These are phyloP conservation scores for Peronospora belbahrii DNA, from an alignment of 352 stramenopile genomes.

Conservation along the genomic window DNA sequence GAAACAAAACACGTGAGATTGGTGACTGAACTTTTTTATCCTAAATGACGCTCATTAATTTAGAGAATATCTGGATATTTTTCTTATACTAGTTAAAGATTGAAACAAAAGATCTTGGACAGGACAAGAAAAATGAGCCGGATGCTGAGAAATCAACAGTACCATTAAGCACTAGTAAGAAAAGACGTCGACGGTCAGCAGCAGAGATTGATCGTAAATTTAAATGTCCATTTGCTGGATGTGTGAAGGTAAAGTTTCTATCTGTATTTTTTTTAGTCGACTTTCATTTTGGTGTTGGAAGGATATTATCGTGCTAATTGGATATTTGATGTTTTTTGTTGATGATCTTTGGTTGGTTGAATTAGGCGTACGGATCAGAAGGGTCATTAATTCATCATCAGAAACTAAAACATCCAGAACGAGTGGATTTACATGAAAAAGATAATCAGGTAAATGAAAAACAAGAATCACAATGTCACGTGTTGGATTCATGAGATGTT, in stretches of 20 bases:
- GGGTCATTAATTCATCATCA: slow-evolving; percentile 74
- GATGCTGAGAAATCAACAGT: slow-evolving; percentile 21
- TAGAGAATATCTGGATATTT: background rate
- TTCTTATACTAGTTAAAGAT: slow-evolving; percentile 37
- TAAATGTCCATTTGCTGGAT: slow-evolving; percentile 28
- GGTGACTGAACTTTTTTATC: background rate
- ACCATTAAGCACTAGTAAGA: slow-evolving; percentile 51
- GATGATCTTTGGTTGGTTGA: slow-evolving; percentile 3
- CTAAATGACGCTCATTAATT: background rate
- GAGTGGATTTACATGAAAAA: slow-evolving; percentile 24
- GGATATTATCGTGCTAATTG: too few relatives aligned
- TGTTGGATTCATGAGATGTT: background rate
- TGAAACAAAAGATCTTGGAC: slow-evolving; percentile 36
- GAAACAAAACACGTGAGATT: slow-evolving; percentile 37
- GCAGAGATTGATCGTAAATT: slow-evolving; percentile 81
- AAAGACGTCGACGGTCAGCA: slow-evolving; percentile 57
- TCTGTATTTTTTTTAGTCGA: background rate
- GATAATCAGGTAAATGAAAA: slow-evolving; percentile 26
- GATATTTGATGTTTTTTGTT: too few relatives aligned
- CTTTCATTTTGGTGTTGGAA: background rate
- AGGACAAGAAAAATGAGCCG: background rate
- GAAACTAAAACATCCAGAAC: slow-evolving; percentile 60
- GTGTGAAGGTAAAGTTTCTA: slow-evolving; percentile 33
- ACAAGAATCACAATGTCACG: background rate
- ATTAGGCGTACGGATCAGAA: slow-evolving; percentile 74